These are phyloP conservation scores for Fusarium pininemorale DNA, from an alignment of 2,329 filamentous ascomycete genomes.

Conservation along the genomic window DNA sequence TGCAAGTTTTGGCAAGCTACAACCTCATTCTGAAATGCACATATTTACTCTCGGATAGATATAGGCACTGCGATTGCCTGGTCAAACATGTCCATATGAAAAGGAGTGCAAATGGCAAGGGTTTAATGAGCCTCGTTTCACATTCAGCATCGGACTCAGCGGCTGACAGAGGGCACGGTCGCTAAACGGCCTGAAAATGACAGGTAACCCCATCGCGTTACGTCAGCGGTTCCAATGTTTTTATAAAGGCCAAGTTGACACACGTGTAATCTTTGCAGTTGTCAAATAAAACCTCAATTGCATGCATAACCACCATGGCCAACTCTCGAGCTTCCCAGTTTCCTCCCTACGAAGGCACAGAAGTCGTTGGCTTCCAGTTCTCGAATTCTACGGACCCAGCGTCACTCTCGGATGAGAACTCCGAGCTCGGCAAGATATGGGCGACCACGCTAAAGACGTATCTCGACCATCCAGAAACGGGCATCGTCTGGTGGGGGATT, in stretches of 20 bases:
- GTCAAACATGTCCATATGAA: neutral
- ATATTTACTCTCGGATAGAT: no score
- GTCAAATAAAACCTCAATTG: neutral
- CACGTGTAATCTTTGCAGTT: neutral
- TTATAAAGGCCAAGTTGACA: neutral
- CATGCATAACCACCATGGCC: neutral
- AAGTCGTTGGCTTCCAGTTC: neutral
- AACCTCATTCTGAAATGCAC: no score
- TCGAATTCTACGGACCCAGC: neutral
- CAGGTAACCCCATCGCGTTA: neutral
- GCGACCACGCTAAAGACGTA: constrained; percentile 10
- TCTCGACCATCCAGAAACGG: constrained; percentile 10
- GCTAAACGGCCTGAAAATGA: neutral
- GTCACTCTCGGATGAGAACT: neutral
- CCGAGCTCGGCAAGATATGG: constrained; percentile 6
- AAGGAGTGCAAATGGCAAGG: neutral
- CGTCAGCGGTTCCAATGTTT: neutral
- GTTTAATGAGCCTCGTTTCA: neutral
- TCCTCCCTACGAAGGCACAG: neutral
- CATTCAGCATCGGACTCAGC: neutral
- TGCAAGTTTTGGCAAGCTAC: no score
- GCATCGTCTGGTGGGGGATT: constrained; percentile 13
- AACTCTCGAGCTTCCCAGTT: neutral
- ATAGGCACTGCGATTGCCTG: neutral
- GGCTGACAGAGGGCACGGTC: neutral